Percentiles rank a stretch among this genome's conserved stretches.
phyloP scores from a whole-genome alignment of 345 rosid species.

The Gossypium anomalum region DNA sequence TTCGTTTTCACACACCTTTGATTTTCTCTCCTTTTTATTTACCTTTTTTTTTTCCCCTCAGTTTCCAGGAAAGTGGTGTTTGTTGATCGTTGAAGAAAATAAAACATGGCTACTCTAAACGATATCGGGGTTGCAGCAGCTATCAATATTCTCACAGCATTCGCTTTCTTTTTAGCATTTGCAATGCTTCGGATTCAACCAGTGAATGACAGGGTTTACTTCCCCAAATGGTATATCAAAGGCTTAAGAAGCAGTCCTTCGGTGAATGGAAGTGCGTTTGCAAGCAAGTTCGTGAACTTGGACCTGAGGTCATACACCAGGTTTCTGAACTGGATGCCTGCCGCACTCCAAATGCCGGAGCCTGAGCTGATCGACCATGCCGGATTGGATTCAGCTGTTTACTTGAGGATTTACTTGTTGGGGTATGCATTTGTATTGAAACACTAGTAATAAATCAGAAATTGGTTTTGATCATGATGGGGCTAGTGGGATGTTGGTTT shows the following conservation, averaged over 20 bases:
- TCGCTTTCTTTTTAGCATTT: conserved; percentile 70
- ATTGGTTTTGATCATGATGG: background rate
- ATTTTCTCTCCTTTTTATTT: background rate
- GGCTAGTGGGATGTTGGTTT: background rate
- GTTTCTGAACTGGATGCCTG: conserved; percentile 92
- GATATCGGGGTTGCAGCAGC: conserved; percentile 85
- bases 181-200: conserved; percentile 86
- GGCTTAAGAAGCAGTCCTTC: conserved; percentile 70
- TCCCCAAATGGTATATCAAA: conserved; percentile 89
- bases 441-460: too few species aligned
- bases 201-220: conserved; percentile 83
- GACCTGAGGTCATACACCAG: conserved; percentile 64
- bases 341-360: conserved; percentile 87
- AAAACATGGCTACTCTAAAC: conserved; percentile 62
- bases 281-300: conserved; percentile 65
- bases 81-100: background rate
- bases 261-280: conserved; percentile 42
- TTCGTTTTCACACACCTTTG: background rate
- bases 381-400: conserved; percentile 85
- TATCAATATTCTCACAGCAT: conserved; percentile 71
- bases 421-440: conserved; percentile 44
- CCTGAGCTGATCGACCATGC: conserved; percentile 87
- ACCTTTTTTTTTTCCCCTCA: background rate
- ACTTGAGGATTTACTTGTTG: conserved; percentile 70
- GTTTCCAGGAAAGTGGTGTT: conserved; percentile 17